These are phyloP conservation scores for Podospora appendiculata DNA, from an alignment of 495 filamentous ascomycete species.

Conservation along the genomic window DNA sequence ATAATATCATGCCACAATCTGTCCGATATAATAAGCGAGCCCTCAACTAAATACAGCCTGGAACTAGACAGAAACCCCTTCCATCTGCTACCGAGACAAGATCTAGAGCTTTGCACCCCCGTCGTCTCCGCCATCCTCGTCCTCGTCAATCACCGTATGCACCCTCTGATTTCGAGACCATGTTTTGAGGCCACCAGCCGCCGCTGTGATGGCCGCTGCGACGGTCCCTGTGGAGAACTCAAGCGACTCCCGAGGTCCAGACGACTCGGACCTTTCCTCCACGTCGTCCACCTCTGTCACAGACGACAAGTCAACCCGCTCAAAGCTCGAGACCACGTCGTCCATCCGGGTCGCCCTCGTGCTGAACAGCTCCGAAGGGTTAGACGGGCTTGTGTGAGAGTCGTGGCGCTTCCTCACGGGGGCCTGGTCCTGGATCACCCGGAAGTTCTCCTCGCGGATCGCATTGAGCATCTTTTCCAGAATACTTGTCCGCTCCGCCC, in stretches of 20 bases:
- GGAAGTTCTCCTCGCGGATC: background rate
- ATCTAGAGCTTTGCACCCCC: background rate
- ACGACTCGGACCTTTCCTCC: too few species aligned
- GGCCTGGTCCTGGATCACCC: background rate
- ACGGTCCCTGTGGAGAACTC: too few species aligned
- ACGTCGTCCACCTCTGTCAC: background rate
- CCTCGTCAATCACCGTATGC: background rate
- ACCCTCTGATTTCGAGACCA: too few species aligned
- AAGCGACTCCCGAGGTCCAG: too few species aligned
- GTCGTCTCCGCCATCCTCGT: background rate
- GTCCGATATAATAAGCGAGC: too few species aligned
- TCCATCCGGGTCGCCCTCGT: background rate
- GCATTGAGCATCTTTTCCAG: slow-evolving; percentile 12
- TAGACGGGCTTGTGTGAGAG: slow-evolving; percentile 8
- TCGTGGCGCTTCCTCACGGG: slow-evolving; percentile 3
- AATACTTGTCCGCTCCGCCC: background rate
- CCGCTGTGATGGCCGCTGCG: too few species aligned
- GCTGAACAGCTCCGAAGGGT: background rate
- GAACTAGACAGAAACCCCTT: too few species aligned
- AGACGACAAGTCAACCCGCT: background rate
- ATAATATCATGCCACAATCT: too few species aligned
- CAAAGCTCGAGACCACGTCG: background rate
- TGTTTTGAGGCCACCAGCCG: too few species aligned
- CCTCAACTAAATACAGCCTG: too few species aligned
- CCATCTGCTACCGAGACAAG: too few species aligned